Base-by-base conservation (phyloP, 306 rosid genomes). In the Echinosophora koreensis region DNA sequence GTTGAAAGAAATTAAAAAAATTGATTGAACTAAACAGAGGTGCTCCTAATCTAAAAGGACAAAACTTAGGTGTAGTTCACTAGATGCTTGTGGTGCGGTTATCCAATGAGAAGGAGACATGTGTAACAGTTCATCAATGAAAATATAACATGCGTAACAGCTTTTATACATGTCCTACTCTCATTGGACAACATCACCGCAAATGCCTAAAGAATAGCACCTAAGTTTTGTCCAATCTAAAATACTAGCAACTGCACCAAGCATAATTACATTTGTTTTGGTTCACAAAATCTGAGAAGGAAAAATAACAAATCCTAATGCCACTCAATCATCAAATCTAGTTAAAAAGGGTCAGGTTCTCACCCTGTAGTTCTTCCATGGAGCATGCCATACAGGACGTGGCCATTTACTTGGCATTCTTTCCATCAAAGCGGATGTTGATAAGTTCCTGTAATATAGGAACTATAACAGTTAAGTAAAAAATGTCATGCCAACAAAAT, bases 371-470 rank as follows among this genome's bases (percentile, higher is more conserved):
- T 91, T 90, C 86, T 85, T 95, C 99, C 99, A 92, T 14, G 99
- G 99, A 0, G 97, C 90, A 87, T 86, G 99, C 99, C 99, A 95
- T 57, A 77, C 83, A 32, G 99, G 99, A 50, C 99, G 97, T 47
- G 99, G 99, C 99, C 99, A 95, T 91, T 84, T 95, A 81, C 97
- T 92, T 60, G 99, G 93, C 69, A 92, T 90, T 86, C 99, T 92
- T 84, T 95, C 99, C 90, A 95, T 92, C 82, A 95, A 46, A 81
- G 97, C 99, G 54, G 99, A 83, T 42, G 99, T 95, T 0, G 97
- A 94, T 7, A 87, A 85, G 69, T 85, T 85, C 88, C 97, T 94
- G 82, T 41, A 73, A 63, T 28, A 60, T 32, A 83, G 59, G 81
- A 79, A 86, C 44, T 34, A 55, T 71, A 47, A 76, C 37, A 34